Base-by-base conservation (phyloP, 2,329 filamentous ascomycete species). In the Blastomyces parvus region DNA sequence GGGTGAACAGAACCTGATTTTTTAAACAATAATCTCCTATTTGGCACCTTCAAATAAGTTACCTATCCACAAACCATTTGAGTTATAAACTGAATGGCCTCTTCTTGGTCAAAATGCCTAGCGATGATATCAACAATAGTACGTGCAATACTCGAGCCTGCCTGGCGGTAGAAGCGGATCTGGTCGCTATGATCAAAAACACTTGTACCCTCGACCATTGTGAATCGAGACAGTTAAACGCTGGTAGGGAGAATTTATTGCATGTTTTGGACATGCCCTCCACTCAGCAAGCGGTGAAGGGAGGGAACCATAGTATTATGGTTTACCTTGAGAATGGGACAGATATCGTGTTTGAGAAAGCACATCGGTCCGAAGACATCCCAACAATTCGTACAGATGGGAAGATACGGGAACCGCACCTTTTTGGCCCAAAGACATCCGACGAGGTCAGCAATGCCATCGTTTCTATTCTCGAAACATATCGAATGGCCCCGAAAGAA, bases 401-500 rank as follows among this genome's bases (percentile, higher is more conserved):
- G 17, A n/a, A 46, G 6, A 33, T n/a, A 27, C 17, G 6, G 7
- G 42, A 11, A 48, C 42, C 58, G 6, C 17, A 7, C 11, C 3
- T 14, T 46, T 50, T 38, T 17, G 52, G 52, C 22, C 52, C 61
- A 46, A 62, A 62, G 13, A 56, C 61, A 22, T 48, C 61, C 14
- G 8, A 13, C 1, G 53, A 58, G 22, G 55, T 62, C 40, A 57
- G 61, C 52, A 62, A 48, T 19, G 30, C 3, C 61, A 57, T 62
- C n/a, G 46, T 62, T 42, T 58, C 61, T 22, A 30, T 62, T 25
- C 53, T 62, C 1, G 61, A 62, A 36, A 57, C 25, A 27, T 62
- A 62, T 57, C 61, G 61, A 57, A 56, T 57, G 40, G 50, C 40
- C 14, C 36, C 61, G 7, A 62, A 57, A 62, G 40, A 56, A 19